Base-by-base conservation (phyloP, 495 filamentous ascomycete species). In the Aspergillus taichungensis region DNA sequence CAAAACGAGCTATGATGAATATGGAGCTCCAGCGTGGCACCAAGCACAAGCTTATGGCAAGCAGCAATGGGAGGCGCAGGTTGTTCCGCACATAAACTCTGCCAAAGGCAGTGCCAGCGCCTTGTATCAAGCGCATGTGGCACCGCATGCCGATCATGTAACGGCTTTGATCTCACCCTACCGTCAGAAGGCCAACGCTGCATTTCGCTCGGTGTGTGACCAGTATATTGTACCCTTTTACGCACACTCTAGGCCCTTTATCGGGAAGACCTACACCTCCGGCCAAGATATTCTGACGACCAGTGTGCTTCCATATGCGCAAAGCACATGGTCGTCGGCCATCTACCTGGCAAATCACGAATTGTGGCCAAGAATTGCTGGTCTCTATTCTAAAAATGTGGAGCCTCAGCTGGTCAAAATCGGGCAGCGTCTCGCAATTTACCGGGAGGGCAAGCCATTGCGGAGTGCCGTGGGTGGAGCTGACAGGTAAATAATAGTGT, bases 401-500 rank as follows among this genome's bases (percentile, higher is more conserved):
- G 89, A 96, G 65, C 94, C 94, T 8, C 92, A 99, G 59, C 74
- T 99, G 1, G 78, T 92, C 39, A 85, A 88, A 51, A 97, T 99
- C 50, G 82, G 87, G 10, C 84, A 96, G 66, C 77, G 91, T 8
- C 75, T 98, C 11, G 92, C 89, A 6, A 76, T 86, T 46, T 90
- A 96, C 64, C 78, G 75, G 9, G 83, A 88, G 46, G 77, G 75
- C 3, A 80, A 76, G 54, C 78, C 73, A 42, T 48, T 85, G 11
- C 71, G 79, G 47, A 70, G 77, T 8, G 74, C 70, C 30, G 58
- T 80, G 11, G 76, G 82, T 42, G 74, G 80, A 24, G 54, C 72
- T 35, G 75, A 81, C 36, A 69, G 61, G 71, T 73, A 63, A 49
- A 62, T 50, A 6, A 13, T 13, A 8, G 5, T 34, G 27, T 9